These are phyloP conservation scores for bread wheat (Triticum aestivum) DNA, from an alignment of 176 grass and related monocot species.

Conservation along the genomic window DNA sequence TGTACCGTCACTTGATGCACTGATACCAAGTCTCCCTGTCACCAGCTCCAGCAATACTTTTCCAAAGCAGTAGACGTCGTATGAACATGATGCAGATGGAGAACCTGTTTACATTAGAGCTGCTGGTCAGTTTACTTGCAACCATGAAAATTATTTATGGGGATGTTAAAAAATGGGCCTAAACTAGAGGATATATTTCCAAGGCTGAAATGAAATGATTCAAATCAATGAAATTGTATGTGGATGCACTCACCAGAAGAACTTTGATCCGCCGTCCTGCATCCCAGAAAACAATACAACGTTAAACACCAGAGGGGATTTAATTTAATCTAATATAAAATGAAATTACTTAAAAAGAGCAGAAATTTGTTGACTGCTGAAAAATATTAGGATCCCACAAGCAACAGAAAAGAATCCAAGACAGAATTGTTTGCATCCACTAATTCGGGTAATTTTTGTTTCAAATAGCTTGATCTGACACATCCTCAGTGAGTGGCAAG, in stretches of 20 bases:
- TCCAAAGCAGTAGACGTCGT: constrained; percentile 90
- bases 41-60: constrained; percentile 94
- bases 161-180: too few species aligned
- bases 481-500: background rate
- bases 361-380: background rate
- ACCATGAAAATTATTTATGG: background rate
- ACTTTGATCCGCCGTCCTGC: constrained; percentile 68
- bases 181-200: background rate
- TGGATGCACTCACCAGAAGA: constrained; percentile 64
- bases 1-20: constrained; percentile 58
- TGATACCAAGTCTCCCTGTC: constrained; percentile 77
- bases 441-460: background rate
- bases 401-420: background rate
- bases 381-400: background rate
- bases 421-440: background rate
- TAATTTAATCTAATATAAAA: constrained; percentile 1
- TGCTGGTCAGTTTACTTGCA: constrained; percentile 7
- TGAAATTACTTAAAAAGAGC: constrained; percentile 13
- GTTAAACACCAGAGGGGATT: constrained; percentile 20
- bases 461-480: background rate
- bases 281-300: constrained; percentile 23
- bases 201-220: constrained; percentile 2
- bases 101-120: constrained; percentile 47
- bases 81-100: constrained; percentile 61
- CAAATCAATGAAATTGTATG: background rate